Evolutionary conservation across 768 basidiomycete genomes (phyloP).

Genomic region (Coprinopsis cinerea): DNA sequence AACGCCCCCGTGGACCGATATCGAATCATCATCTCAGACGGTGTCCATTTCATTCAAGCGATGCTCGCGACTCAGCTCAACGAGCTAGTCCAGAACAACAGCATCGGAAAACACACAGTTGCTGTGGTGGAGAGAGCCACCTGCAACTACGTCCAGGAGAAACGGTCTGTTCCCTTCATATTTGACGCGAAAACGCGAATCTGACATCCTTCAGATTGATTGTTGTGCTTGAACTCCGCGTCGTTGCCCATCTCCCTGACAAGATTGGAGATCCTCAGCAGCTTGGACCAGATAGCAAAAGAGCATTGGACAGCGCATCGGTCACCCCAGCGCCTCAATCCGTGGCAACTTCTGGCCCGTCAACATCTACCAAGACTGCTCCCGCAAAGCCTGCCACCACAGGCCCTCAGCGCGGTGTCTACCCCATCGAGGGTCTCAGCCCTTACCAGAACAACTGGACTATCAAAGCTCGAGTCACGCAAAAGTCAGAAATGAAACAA

Average conservation of each 20-base stretch:
- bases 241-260: constrained; percentile 45
- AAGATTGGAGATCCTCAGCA: constrained; percentile 66
- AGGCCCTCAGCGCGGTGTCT: constrained; percentile 30
- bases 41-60: constrained; percentile 77
- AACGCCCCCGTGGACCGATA: constrained; percentile 45
- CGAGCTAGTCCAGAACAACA: constrained; percentile 55
- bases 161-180: constrained; percentile 70
- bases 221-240: constrained; percentile 66
- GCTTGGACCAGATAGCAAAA: constrained; percentile 22
- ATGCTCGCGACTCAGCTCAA: constrained; percentile 96
- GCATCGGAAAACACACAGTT: constrained; percentile 61
- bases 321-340: constrained; percentile 11
- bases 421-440: constrained; percentile 90
- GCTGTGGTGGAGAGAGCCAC: constrained; percentile 70
- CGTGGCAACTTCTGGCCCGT: constrained; percentile 20
- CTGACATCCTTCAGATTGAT: constrained; percentile 55
- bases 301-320: constrained; percentile 23
- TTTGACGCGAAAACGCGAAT: too few species aligned
- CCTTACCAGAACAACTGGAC: constrained; percentile 99
- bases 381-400: constrained; percentile 1
- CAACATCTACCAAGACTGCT: constrained; percentile 13
- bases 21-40: constrained; percentile 88
- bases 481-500: constrained; percentile 83
- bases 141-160: constrained; percentile 77
- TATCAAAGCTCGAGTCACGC: constrained; percentile 89